Conservation (phyloP, 345 rosid species). For the Aethionema arabicum region DNA sequence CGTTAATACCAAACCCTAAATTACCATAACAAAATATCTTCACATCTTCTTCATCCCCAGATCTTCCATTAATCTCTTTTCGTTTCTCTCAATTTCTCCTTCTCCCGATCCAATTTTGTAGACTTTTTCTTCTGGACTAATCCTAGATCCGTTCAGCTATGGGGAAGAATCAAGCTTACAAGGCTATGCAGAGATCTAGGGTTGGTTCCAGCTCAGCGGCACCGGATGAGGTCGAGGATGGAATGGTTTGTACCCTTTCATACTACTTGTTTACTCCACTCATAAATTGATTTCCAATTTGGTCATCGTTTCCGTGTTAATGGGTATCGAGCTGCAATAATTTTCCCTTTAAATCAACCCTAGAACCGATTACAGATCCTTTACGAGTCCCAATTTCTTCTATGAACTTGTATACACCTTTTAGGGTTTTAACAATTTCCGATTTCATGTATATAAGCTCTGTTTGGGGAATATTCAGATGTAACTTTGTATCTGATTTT, state of each 20-base stretch:
- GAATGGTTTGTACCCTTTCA: constrained; percentile 99
- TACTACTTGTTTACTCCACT: constrained; percentile 24
- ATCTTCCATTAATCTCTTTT: background rate
- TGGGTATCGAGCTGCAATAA: background rate
- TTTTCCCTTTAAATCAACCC: background rate
- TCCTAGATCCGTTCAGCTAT: constrained; percentile 36
- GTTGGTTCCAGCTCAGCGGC: constrained; percentile 80
- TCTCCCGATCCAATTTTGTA: background rate
- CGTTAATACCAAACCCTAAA: constrained; percentile 29
- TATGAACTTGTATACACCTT: constrained; percentile 7
- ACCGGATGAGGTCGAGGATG: constrained; percentile 91
- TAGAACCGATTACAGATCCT: constrained; percentile 16
- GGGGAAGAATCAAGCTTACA: constrained; percentile 99
- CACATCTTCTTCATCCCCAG: constrained; percentile 12
- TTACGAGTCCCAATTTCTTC: background rate
- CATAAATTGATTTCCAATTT: background rate
- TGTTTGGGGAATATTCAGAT: background rate
- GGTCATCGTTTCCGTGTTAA: background rate
- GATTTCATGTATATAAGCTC: background rate
- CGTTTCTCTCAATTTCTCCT: background rate
- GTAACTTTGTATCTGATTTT: background rate
- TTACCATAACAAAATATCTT: background rate
- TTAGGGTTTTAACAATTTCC: background rate
- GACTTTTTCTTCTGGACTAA: constrained; percentile 18
- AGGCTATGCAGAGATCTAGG: constrained; percentile 97